Conservation (phyloP, 129 eudicot species). For the Heracleum sosnowskyi region DNA sequence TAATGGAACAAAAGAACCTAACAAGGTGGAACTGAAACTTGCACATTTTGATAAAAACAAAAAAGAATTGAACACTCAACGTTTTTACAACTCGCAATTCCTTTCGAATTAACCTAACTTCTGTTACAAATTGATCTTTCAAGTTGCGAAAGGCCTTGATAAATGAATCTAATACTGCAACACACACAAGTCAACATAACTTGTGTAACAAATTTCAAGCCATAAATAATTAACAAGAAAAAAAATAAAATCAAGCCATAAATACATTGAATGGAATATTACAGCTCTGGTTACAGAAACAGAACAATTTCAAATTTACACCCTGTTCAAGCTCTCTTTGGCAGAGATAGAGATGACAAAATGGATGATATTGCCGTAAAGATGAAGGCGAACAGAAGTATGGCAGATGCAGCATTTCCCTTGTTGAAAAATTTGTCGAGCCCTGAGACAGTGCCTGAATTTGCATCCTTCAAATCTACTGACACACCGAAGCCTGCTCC, state of each 20-base stretch:
- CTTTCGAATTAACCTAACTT: no score
- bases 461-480: constrained; percentile 5
- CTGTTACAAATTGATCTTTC: neutral
- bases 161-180: neutral
- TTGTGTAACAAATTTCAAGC: neutral
- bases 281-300: neutral
- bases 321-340: neutral
- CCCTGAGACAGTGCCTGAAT: neutral
- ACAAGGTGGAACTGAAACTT: neutral
- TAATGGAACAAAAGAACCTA: neutral
- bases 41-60: neutral
- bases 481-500: constrained; percentile 32
- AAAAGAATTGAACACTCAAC: neutral
- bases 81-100: no score
- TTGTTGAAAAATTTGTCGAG: constrained; percentile 3
- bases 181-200: neutral
- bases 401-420: constrained; percentile 13
- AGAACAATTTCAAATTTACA: neutral
- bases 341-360: constrained; percentile 14
- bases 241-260: neutral
- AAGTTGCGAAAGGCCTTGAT: neutral
- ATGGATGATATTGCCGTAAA: constrained; percentile 17
- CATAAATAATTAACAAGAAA: no score
- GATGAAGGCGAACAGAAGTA: constrained; percentile 14
- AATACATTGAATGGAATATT: neutral